These are phyloP conservation scores for Moricandia arvensis DNA, from an alignment of 345 rosid species.

Conservation along the genomic window DNA sequence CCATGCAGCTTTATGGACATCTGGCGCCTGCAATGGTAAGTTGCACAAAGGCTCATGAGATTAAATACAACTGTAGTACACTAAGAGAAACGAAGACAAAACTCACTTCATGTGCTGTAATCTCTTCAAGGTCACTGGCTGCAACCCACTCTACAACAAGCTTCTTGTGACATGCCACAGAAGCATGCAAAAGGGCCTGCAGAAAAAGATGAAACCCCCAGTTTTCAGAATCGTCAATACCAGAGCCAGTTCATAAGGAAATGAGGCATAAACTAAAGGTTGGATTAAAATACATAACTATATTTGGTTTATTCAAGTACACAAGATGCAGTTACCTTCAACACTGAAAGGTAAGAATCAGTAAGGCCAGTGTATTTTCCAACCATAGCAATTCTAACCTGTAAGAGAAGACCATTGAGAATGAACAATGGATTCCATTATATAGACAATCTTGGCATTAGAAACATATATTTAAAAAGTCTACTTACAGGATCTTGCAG, in stretches of 20 bases:
- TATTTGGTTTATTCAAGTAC: constrained; percentile 2
- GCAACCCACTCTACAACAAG: constrained; percentile 75
- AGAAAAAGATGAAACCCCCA: constrained; percentile 20
- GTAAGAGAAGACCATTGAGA: constrained; percentile 27
- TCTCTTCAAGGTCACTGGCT: constrained; percentile 75
- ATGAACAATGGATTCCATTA: constrained; percentile 15
- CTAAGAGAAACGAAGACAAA: constrained; percentile 18
- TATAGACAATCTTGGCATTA: background rate
- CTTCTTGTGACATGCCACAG: constrained; percentile 69
- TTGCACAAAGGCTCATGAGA: constrained; percentile 16
- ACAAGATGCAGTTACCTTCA: constrained; percentile 50
- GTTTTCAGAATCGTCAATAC: constrained; percentile 4
- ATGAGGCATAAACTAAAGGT: constrained; percentile 6
- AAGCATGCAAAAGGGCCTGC: constrained; percentile 88
- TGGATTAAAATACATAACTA: background rate
- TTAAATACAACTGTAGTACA: background rate
- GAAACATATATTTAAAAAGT: background rate
- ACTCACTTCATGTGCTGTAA: constrained; percentile 51
- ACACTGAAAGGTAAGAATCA: constrained; percentile 76
- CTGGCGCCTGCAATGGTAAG: constrained; percentile 51
- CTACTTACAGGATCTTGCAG: constrained; percentile 66
- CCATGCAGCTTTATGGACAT: constrained; percentile 64
- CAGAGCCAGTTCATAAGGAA: background rate
- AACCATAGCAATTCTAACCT: constrained; percentile 82
- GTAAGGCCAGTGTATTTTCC: constrained; percentile 76